These are phyloP conservation scores for Trichosporon sp. DNA, from an alignment of 1,284 basidiomycete species.

Conservation along the genomic window DNA sequence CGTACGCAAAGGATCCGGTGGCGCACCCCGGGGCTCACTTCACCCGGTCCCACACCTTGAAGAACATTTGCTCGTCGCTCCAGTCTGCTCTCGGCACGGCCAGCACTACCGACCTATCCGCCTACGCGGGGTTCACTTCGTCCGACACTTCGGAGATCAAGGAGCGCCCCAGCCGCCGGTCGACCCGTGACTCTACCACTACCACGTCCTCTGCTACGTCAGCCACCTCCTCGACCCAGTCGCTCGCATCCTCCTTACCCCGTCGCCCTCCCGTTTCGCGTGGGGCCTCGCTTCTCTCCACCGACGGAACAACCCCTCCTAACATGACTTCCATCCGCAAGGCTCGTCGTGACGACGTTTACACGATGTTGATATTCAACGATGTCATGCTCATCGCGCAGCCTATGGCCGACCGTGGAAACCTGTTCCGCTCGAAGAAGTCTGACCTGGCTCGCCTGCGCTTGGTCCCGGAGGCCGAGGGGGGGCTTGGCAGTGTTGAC, in stretches of 20 bases:
- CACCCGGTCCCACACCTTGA: slow-evolving; percentile 31
- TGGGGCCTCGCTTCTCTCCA: slow-evolving; percentile 11
- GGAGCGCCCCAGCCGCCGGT: slow-evolving; percentile 17
- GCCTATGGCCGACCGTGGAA: slow-evolving; percentile 39
- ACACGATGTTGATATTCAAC: slow-evolving; percentile 67
- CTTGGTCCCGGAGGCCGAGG: slow-evolving; percentile 41
- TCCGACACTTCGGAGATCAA: slow-evolving; percentile 20
- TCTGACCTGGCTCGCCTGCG: slow-evolving; percentile 34
- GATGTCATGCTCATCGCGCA: slow-evolving; percentile 67
- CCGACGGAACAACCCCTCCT: slow-evolving; percentile 20
- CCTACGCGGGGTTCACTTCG: slow-evolving; percentile 22
- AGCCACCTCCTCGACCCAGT: slow-evolving; percentile 21
- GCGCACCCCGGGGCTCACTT: slow-evolving; percentile 24
- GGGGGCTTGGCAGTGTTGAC: slow-evolving; percentile 47
- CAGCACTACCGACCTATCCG: slow-evolving; percentile 18
- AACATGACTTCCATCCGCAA: slow-evolving; percentile 25
- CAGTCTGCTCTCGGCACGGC: slow-evolving; percentile 4
- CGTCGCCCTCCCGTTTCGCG: slow-evolving; percentile 10
- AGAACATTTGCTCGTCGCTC: slow-evolving; percentile 16
- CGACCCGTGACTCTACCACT: slow-evolving; percentile 7
- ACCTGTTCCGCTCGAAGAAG: slow-evolving; percentile 38
- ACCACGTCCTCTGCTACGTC: slow-evolving; percentile 13
- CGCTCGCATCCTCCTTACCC: neutral
- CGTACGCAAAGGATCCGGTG: slow-evolving; percentile 31
- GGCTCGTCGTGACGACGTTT: slow-evolving; percentile 51